Evolutionary conservation across 495 filamentous ascomycete genomes (phyloP).

Genomic region (Lineolata rhizophorae): DNA sequence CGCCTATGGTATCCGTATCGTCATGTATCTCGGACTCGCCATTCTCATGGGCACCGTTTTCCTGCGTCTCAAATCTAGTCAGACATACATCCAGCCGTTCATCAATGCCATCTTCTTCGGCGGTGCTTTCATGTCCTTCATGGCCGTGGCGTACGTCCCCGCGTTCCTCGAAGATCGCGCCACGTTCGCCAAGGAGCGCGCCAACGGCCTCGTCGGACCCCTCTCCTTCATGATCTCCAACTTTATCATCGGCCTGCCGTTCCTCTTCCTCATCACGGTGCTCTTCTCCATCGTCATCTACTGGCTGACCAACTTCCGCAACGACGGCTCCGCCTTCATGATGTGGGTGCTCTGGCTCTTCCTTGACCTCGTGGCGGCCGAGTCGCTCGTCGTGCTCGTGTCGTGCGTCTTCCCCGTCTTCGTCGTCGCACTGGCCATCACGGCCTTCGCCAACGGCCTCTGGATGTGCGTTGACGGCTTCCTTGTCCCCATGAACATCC

Average conservation of each 20-base stretch:
- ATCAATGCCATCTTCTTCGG: slow-evolving; percentile 32
- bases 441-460: slow-evolving; percentile 14
- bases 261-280: slow-evolving; percentile 47
- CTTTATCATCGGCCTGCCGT: slow-evolving; percentile 58
- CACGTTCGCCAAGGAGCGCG: slow-evolving; percentile 49
- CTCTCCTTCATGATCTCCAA: slow-evolving; percentile 48
- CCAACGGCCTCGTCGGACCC: slow-evolving; percentile 54
- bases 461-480: slow-evolving; percentile 71
- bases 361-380: slow-evolving; percentile 1
- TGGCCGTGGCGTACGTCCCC: slow-evolving; percentile 61
- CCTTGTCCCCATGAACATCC: slow-evolving; percentile 36
- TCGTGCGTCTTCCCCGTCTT: neutral
- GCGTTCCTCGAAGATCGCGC: slow-evolving; percentile 53
- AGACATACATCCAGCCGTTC: slow-evolving; percentile 1
- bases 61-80: neutral
- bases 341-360: neutral
- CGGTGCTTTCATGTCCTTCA: slow-evolving; percentile 73
- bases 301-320: neutral
- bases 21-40: slow-evolving; percentile 1
- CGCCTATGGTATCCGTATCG: slow-evolving; percentile 1
- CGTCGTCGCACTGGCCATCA: slow-evolving; percentile 1
- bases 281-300: slow-evolving; percentile 12
- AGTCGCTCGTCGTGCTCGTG: slow-evolving; percentile 1
- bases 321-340: neutral
- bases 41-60: slow-evolving; percentile 1